Evolutionary conservation across 768 basidiomycete genomes (phyloP).

Genomic region (Boletus subparvulus): DNA sequence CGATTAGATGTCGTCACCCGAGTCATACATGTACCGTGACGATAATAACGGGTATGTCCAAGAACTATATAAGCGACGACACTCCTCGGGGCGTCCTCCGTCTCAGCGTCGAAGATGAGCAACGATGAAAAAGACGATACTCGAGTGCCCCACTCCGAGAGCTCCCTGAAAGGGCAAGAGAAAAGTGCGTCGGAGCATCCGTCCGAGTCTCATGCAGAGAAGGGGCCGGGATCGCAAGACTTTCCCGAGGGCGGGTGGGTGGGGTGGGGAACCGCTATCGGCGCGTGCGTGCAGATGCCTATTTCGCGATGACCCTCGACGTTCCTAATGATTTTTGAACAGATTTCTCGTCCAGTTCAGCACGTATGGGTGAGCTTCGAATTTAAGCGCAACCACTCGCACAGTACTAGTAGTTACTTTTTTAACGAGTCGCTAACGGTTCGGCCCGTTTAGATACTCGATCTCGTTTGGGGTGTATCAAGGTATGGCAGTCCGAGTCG

Average conservation of each 20-base stretch:
- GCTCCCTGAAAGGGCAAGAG: background rate
- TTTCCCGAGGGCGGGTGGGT: slow-evolving; percentile 31
- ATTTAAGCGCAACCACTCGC: background rate
- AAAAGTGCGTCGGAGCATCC: background rate
- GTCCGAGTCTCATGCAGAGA: background rate
- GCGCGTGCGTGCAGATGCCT: slow-evolving; percentile 24
- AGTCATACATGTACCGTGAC: too few relatives aligned
- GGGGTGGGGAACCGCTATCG: slow-evolving; percentile 32
- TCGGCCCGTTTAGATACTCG: slow-evolving; percentile 28
- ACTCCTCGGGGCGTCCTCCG: background rate
- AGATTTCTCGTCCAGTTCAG: slow-evolving; percentile 42
- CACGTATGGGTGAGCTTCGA: slow-evolving; percentile 34
- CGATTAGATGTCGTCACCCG: too few relatives aligned
- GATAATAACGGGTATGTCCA: too few relatives aligned
- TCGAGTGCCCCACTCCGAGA: background rate
- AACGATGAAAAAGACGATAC: background rate
- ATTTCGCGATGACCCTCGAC: background rate
- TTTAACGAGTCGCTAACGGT: background rate
- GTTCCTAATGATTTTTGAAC: background rate
- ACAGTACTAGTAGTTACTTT: background rate
- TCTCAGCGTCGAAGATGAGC: background rate
- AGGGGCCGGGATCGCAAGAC: background rate
- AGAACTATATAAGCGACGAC: too few relatives aligned
- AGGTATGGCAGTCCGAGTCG: slow-evolving; percentile 22
- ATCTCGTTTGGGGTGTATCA: slow-evolving; percentile 46